Evolutionary conservation across 2,329 filamentous ascomycete species (phyloP).

Genomic region (Plenodomus biglobosus): DNA sequence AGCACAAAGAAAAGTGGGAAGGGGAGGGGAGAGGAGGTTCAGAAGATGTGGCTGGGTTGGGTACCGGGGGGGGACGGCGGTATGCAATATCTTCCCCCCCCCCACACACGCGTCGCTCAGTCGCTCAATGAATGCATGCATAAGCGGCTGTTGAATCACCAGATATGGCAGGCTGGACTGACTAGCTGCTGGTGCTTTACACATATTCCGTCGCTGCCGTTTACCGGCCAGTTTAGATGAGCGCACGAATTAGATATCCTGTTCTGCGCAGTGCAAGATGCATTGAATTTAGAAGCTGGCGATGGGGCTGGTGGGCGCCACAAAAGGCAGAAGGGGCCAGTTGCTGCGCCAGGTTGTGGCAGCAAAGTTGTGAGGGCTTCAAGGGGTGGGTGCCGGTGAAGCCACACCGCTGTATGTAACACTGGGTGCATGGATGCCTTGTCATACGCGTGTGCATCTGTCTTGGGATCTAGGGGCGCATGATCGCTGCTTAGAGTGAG

Average conservation of each 20-base stretch:
- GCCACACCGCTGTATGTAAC: conserved; percentile 16
- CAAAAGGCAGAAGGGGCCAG: too few relatives aligned
- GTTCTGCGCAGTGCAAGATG: background rate
- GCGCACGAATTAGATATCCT: background rate
- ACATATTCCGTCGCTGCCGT: background rate
- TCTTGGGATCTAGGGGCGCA: conserved; percentile 25
- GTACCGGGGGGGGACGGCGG: too few relatives aligned
- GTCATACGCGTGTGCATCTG: conserved; percentile 18
- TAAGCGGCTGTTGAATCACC: too few relatives aligned
- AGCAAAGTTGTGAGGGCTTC: background rate
- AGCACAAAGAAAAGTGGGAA: too few relatives aligned
- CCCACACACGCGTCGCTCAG: too few relatives aligned
- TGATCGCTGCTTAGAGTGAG: conserved; percentile 12
- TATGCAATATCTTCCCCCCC: too few relatives aligned
- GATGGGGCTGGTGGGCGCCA: background rate
- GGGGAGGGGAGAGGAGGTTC: too few relatives aligned
- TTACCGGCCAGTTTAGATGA: background rate
- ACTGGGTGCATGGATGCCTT: conserved; percentile 8
- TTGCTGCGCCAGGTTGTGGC: background rate
- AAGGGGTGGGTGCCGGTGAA: conserved; percentile 8
- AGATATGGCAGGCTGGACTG: too few relatives aligned
- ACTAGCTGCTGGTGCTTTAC: too few relatives aligned
- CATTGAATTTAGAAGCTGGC: background rate
- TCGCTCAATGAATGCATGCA: too few relatives aligned
- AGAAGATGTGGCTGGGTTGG: background rate